Percentiles rank a stretch among this genome's conserved stretches.
Conservation (phyloP, 2,329 filamentous ascomycete genomes). For the Arthrobotrys musiformis region DNA sequence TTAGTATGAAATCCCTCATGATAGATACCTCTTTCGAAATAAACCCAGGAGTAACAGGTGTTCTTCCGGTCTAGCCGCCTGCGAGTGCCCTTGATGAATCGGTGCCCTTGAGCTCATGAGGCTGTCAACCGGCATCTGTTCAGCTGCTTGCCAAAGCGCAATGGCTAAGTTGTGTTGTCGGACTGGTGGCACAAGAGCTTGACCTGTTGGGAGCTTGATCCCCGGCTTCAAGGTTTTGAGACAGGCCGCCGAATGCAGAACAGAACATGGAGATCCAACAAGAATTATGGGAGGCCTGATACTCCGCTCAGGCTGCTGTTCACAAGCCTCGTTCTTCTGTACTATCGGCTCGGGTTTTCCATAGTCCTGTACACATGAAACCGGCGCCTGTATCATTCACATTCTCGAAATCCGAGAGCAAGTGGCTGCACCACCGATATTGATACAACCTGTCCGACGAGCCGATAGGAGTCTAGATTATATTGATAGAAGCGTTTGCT, state of each 20-base stretch:
- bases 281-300: constrained; percentile 47
- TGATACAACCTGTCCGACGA: not conserved
- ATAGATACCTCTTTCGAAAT: constrained; percentile 2
- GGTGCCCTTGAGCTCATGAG: not conserved
- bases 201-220: constrained; percentile 6
- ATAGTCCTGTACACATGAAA: constrained; percentile 50
- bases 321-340: constrained; percentile 15
- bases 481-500: not conserved
- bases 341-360: constrained; percentile 45
- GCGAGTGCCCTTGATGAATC: not conserved
- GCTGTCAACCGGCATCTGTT: not conserved
- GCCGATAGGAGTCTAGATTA: constrained; percentile 8
- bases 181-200: constrained; percentile 32
- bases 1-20: not conserved
- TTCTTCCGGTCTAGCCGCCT: not conserved
- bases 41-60: not conserved
- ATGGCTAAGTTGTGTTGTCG: constrained; percentile 16
- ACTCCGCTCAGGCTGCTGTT: constrained; percentile 1
- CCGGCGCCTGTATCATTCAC: constrained; percentile 35
- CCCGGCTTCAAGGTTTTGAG: constrained; percentile 35
- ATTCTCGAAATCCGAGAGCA: constrained; percentile 7
- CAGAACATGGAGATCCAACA: constrained; percentile 28
- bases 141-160: constrained; percentile 4
- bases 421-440: not conserved
- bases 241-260: constrained; percentile 44